Evolutionary conservation across 73 alveolate species (phyloP).

Genomic region (Paramecium sexaurelia): DNA sequence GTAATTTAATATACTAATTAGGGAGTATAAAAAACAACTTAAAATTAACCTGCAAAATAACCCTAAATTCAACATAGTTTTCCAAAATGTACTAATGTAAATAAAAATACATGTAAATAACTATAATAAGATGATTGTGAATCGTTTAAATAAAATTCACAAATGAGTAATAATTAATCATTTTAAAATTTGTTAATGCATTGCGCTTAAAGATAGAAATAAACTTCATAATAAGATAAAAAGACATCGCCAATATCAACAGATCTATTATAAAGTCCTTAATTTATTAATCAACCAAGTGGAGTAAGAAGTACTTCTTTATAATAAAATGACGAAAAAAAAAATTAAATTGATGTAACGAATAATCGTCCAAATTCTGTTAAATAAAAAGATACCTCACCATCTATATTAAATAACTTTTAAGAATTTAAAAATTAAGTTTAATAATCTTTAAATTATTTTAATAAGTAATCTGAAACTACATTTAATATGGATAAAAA

Average conservation of each 20-base stretch:
- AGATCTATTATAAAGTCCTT: not conserved
- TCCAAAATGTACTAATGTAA: not conserved
- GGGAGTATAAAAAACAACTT: constrained; percentile 17
- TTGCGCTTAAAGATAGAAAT: constrained; percentile 9
- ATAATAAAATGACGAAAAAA: constrained; percentile 20
- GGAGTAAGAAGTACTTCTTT: constrained; percentile 41
- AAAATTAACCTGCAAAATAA: constrained; percentile 9
- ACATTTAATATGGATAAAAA: not conserved
- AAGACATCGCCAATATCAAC: not conserved
- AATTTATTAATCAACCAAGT: not conserved
- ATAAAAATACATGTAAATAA: not conserved
- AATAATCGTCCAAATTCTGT: constrained; percentile 22
- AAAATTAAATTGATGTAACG: not conserved
- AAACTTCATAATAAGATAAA: not conserved
- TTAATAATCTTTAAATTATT: constrained; percentile 26
- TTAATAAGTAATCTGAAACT: constrained; percentile 18
- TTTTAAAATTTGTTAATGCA: constrained; percentile 20
- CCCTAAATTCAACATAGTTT: not conserved
- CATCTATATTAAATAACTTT: not conserved
- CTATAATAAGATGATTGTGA: not conserved
- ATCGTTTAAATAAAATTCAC: not conserved
- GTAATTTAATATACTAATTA: not conserved
- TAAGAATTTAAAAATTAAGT: constrained; percentile 48
- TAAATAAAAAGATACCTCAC: not conserved
- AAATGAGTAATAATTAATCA: constrained; percentile 18